A percentile compares a stretch with the other conserved stretches of the same genome.
Conservation (phyloP, 192 early-diverging fungal species). For the Umbelopsis vinacea region DNA sequence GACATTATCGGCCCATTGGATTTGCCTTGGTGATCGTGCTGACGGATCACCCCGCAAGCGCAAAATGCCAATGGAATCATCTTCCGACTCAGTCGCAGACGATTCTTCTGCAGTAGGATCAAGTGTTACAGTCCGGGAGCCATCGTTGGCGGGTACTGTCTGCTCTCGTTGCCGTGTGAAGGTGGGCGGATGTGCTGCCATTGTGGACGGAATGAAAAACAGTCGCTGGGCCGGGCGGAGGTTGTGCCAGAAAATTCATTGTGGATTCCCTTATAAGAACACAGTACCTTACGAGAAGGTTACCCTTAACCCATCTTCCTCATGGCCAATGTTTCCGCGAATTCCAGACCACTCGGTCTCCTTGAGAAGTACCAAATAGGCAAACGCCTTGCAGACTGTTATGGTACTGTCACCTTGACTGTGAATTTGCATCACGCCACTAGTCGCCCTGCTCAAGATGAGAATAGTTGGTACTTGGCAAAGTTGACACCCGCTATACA, state of each 20-base stretch:
- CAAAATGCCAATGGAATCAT: conserved; percentile 45
- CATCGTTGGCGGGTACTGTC: conserved; percentile 32
- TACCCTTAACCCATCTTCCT: no score
- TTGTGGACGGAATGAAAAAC: background rate
- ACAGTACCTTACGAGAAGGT: background rate
- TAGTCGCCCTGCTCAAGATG: background rate
- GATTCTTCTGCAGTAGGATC: conserved; percentile 29
- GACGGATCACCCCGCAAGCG: conserved; percentile 54
- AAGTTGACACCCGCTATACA: conserved; percentile 29
- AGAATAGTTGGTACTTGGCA: conserved; percentile 11
- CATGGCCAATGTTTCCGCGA: background rate
- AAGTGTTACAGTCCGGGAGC: conserved; percentile 42
- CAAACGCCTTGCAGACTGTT: conserved; percentile 26
- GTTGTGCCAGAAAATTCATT: background rate
- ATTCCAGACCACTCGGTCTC: conserved; percentile 23
- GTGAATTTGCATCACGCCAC: conserved; percentile 18
- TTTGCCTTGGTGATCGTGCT: conserved; percentile 38
- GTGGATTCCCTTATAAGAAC: no score
- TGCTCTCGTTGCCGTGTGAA: conserved; percentile 10
- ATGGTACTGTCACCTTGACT: conserved; percentile 33
- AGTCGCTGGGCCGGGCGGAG: background rate
- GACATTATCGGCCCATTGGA: conserved; percentile 70
- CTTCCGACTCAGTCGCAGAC: conserved; percentile 22
- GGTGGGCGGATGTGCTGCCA: conserved; percentile 6
- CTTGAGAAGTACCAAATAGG: conserved; percentile 41